phyloP scores from a whole-genome alignment of 768 basidiomycete species.

The Pholiota microspora region DNA sequence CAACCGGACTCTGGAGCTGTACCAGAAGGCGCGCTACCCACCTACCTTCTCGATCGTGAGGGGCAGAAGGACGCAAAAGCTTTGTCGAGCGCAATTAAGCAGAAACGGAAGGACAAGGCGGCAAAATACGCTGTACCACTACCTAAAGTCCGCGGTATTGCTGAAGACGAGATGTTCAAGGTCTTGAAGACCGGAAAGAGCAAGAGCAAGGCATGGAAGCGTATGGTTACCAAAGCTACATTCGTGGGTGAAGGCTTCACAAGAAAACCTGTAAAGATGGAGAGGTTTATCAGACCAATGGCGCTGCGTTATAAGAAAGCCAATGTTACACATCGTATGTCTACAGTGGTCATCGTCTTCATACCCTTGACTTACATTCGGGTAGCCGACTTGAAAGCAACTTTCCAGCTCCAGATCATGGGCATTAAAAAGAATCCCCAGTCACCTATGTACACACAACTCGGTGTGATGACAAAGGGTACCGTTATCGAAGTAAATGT shows the following conservation, averaged over 20 bases:
- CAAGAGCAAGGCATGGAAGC: constrained; percentile 96
- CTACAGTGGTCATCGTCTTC: neutral
- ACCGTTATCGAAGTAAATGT: constrained; percentile 99
- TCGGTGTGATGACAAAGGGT: constrained; percentile 97
- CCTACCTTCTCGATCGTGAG: constrained; percentile 95
- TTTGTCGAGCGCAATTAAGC: constrained; percentile 93
- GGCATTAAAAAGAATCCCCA: constrained; percentile 99
- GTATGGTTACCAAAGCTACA: constrained; percentile 99
- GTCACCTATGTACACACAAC: constrained; percentile 95
- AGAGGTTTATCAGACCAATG: constrained; percentile 97
- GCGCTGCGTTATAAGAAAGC: constrained; percentile 97
- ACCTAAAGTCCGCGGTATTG: constrained; percentile 96
- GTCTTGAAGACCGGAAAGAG: constrained; percentile 97
- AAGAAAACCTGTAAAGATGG: constrained; percentile 98
- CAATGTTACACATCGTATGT: constrained; percentile 96
- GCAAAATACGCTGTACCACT: constrained; percentile 97
- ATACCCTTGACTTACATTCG: constrained; percentile 1
- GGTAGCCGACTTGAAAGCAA: constrained; percentile 93
- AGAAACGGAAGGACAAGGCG: constrained; percentile 98
- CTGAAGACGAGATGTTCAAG: constrained; percentile 99
- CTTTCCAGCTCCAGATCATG: constrained; percentile 96
- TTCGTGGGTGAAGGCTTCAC: constrained; percentile 99
- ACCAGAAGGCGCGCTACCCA: constrained; percentile 89
- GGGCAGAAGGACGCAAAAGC: constrained; percentile 99
- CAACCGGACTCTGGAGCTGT: constrained; percentile 80